Conservation (phyloP, 495 filamentous ascomycete species). For the Penicillium macrosclerotiorum region DNA sequence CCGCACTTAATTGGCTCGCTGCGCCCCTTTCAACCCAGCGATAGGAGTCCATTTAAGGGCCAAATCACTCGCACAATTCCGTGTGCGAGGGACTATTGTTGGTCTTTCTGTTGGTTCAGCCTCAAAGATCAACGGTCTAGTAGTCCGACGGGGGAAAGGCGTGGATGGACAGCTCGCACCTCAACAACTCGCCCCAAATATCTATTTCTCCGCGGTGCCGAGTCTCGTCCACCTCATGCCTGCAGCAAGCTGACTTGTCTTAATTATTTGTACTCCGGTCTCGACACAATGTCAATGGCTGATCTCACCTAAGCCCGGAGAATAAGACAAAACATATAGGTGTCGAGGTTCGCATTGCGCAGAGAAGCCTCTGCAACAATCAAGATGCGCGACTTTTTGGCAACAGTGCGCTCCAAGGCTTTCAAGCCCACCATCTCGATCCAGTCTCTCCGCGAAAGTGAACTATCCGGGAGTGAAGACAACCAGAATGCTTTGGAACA, state of each 20-base stretch:
- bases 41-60: conserved; percentile 2
- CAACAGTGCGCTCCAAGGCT: neutral
- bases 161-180: conserved; percentile 6
- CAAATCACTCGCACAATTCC: conserved; percentile 2
- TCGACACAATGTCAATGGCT: neutral
- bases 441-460: conserved; percentile 1
- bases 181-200: neutral
- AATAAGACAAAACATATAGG: neutral
- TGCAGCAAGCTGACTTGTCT: neutral
- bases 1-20: conserved; percentile 3
- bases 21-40: neutral
- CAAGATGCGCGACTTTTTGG: neutral
- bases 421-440: conserved; percentile 1
- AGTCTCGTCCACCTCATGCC: conserved; percentile 4
- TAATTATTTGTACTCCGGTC: neutral
- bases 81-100: too few species aligned
- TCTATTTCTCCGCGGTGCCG: conserved; percentile 1
- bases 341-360: too few species aligned
- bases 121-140: neutral
- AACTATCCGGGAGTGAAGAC: conserved; percentile 2
- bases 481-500: neutral
- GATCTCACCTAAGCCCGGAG: neutral
- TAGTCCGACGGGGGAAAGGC: neutral
- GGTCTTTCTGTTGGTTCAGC: neutral
- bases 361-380: neutral